Evolutionary conservation across 2,329 filamentous ascomycete species (phyloP), one percentile per base, ranked within the genome.

Genomic region (Colletotrichum gloeosporioides): DNA sequence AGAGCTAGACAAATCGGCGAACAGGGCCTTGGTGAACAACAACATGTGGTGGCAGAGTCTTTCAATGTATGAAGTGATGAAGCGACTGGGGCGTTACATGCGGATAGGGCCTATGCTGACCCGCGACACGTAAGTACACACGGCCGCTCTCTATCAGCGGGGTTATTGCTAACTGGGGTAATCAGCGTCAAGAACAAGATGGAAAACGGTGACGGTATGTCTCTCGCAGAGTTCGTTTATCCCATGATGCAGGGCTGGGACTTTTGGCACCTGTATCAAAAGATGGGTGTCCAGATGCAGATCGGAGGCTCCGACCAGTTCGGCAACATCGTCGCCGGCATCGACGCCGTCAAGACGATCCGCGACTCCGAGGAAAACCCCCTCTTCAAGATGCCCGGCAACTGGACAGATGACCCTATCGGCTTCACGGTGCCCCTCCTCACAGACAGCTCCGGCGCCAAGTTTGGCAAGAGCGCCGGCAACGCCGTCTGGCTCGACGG

Each of bases 231-330:
- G 83, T 98, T 99, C 84, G 91, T 93, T 57, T 99, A 99, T 82
- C 97, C 98, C 2, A 86, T 99, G 18, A 92, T 99, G 80, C 97
- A 99, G 83, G 96, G 94, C 27, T 99, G 96, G 94, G 97, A 99
- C 84, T 99, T 96, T 92, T 99, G 95, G 95, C 90, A 95, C 79
- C 90, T 99, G 86, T 98, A 95, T 85, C 84, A 80, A 77, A 89
- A 91, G 63, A 88, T 89, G 29, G 90, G 90, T 64, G 89, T 96
- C 12, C 93, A 96, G 82, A 91, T 99, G 83, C 96, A 99, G 85
- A 95, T 99, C 69, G 97, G 97, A 74, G 97, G 97, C 53, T 96
- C 96, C 8, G 97, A 99, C 83, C 97, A 99, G 86, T 99, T 94
- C 83, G 97, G 97, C 78, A 99, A 99, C 85, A 99, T 99, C 78